Percentiles rank a stretch among this genome's conserved stretches.
These are phyloP conservation scores for Collybia nuda DNA, from an alignment of 768 basidiomycete species.

Conservation along the genomic window DNA sequence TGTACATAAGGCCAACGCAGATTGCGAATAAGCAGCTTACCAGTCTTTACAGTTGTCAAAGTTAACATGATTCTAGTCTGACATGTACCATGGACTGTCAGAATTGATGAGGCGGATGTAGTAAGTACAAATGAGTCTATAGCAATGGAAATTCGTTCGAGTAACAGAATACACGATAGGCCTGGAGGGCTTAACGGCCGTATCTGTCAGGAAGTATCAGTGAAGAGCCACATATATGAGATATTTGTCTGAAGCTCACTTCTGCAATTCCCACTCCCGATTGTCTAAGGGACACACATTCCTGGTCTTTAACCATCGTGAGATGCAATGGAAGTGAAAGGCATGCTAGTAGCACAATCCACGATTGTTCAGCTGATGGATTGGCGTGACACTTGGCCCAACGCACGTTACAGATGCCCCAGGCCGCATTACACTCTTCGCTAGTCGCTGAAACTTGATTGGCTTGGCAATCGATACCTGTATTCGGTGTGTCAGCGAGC, in stretches of 20 bases:
- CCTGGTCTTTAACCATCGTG: slow-evolving; percentile 97
- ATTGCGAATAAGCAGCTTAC: no score
- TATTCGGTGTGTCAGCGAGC: not conserved
- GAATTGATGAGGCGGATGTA: no score
- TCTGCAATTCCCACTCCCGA: slow-evolving; percentile 96
- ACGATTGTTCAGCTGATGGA: slow-evolving; percentile 2
- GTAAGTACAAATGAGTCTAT: no score
- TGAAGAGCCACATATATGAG: not conserved
- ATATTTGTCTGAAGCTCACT: slow-evolving; percentile 53
- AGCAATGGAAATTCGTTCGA: no score
- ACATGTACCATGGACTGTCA: no score
- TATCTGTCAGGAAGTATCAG: slow-evolving; percentile 28
- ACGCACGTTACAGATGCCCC: slow-evolving; percentile 97
- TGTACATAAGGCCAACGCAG: no score
- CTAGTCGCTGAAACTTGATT: slow-evolving; percentile 97
- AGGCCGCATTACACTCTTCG: slow-evolving; percentile 97
- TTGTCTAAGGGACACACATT: slow-evolving; percentile 96
- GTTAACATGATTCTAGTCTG: no score
- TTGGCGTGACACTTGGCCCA: not conserved
- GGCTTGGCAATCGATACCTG: slow-evolving; percentile 99
- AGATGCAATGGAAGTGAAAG: slow-evolving; percentile 99
- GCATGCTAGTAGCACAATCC: slow-evolving; percentile 64
- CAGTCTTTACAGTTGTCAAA: no score
- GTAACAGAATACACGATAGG: no score
- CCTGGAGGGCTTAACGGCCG: slow-evolving; percentile 24